A percentile compares a stretch with the other conserved stretches of the same genome.
phyloP scores from a whole-genome alignment of 2,329 filamentous ascomycete species.

The Fusarium graminum region DNA sequence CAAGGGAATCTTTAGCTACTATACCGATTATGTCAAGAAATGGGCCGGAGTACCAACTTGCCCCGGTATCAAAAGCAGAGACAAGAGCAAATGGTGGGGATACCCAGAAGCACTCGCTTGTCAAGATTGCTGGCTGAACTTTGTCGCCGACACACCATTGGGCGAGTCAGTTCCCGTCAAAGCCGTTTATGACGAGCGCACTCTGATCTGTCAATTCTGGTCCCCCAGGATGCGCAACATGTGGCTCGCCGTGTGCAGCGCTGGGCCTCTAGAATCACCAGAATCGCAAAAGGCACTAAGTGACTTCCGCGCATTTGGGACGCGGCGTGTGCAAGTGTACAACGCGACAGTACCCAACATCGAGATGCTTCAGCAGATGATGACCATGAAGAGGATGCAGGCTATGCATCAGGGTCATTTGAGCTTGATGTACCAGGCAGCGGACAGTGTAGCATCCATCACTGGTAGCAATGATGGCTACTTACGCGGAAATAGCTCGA shows the following conservation, averaged over 20 bases:
- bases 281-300: slow-evolving; percentile 46
- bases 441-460: slow-evolving; percentile 48
- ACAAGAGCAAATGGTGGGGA: slow-evolving; percentile 53
- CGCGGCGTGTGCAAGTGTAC: slow-evolving; percentile 49
- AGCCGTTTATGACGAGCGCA: slow-evolving; percentile 40
- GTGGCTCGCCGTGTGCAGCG: slow-evolving; percentile 50
- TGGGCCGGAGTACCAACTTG: slow-evolving; percentile 50
- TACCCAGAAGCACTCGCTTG: slow-evolving; percentile 53
- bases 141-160: slow-evolving; percentile 49
- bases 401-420: slow-evolving; percentile 53
- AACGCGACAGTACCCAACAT: slow-evolving; percentile 50
- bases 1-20: slow-evolving; percentile 51
- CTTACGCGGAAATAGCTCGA: slow-evolving; percentile 52
- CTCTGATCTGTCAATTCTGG: slow-evolving; percentile 55
- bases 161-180: slow-evolving; percentile 47
- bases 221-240: slow-evolving; percentile 56
- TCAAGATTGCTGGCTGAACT: slow-evolving; percentile 52
- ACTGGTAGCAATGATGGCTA: slow-evolving; percentile 50
- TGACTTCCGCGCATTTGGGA: slow-evolving; percentile 49
- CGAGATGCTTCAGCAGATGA: slow-evolving; percentile 47
- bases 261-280: slow-evolving; percentile 44
- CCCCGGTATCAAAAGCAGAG: slow-evolving; percentile 46
- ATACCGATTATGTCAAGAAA: slow-evolving; percentile 47
- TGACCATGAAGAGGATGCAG: slow-evolving; percentile 50
- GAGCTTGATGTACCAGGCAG: slow-evolving; percentile 53